Evolutionary conservation across 495 filamentous ascomycete species (phyloP).

Genomic region (Bryoglossum gracile): DNA sequence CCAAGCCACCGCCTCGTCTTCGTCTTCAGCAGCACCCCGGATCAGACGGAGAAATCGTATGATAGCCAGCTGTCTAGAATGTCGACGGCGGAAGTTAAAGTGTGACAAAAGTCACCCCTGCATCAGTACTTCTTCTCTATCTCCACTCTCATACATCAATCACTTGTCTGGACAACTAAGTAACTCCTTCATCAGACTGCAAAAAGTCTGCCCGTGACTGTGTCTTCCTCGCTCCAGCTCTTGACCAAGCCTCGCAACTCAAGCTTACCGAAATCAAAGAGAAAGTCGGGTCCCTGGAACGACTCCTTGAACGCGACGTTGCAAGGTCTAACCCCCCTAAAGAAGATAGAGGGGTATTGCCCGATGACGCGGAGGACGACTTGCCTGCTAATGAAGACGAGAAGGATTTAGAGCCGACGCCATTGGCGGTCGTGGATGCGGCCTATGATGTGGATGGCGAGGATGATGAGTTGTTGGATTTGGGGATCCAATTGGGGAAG

Average conservation of each 20-base stretch:
- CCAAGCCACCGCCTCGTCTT: neutral
- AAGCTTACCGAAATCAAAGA: slow-evolving; percentile 64
- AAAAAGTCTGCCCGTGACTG: slow-evolving; percentile 53
- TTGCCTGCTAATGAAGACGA: slow-evolving; percentile 38
- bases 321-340: slow-evolving; percentile 28
- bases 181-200: no score
- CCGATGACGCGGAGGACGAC: slow-evolving; percentile 39
- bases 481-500: slow-evolving; percentile 62
- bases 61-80: slow-evolving; percentile 65
- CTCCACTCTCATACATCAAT: no score
- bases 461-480: slow-evolving; percentile 60
- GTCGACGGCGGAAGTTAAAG: slow-evolving; percentile 69
- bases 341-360: slow-evolving; percentile 26
- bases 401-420: slow-evolving; percentile 41
- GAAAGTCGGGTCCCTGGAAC: slow-evolving; percentile 56
- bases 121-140: no score
- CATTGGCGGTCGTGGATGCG: slow-evolving; percentile 52
- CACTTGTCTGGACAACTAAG: no score
- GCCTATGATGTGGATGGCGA: slow-evolving; percentile 48
- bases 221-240: slow-evolving; percentile 52
- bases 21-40: slow-evolving; percentile 18
- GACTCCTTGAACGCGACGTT: slow-evolving; percentile 51
- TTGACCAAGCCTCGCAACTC: slow-evolving; percentile 53
- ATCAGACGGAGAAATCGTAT: slow-evolving; percentile 60
- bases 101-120: slow-evolving; percentile 72